Base-by-base conservation (phyloP, 148 eudicot species). In the Camellia sinensis region DNA sequence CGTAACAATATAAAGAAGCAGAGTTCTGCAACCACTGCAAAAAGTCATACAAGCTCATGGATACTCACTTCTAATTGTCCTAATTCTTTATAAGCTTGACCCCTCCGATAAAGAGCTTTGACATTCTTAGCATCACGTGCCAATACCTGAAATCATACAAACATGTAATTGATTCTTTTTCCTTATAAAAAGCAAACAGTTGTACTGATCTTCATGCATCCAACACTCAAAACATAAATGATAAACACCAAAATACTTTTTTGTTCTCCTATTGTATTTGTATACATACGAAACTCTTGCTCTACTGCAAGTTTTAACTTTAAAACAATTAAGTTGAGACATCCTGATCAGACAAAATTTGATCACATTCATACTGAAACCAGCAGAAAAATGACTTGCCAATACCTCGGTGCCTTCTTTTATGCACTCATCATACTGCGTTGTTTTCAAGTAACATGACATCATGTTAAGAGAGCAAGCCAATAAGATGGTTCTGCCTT, bases 381-480 rank as follows among this genome's bases (percentile, higher is more conserved):
- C 22, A 7, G 13, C 53, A 67, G 40, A 40, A 69, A 46, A 78
- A 70, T 37, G 29, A 19, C 61, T 69, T 75, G 17, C 14, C 62
- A 82, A 73, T 91, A 96, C 99, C 99, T 92, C 99, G 5, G 90
- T 84, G 71, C 99, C 99, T 91, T 93, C 98, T 78, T 83, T 77
- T 45, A 93, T 63, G 81, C 99, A 96, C 63, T 96, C 97, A 53
- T 92, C 88, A 83, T 84, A 91, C 79, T 92, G 94, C 50, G 86
- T 80, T 50, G 94, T 90, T 87, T 96, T 96, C 83, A 96, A 85
- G 89, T 91, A 93, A 80, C 99, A 96, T 56, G 99, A 93, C 99
- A 96, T 96, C 87, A 93, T 88, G 83, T 96, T 96, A 80, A 96
- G 95, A 12, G 98, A 92, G 88, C 98, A 96, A 52, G 93, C 98